phyloP scores from a whole-genome alignment of 2,329 filamentous ascomycete species.

The Elsinoe batatas region DNA sequence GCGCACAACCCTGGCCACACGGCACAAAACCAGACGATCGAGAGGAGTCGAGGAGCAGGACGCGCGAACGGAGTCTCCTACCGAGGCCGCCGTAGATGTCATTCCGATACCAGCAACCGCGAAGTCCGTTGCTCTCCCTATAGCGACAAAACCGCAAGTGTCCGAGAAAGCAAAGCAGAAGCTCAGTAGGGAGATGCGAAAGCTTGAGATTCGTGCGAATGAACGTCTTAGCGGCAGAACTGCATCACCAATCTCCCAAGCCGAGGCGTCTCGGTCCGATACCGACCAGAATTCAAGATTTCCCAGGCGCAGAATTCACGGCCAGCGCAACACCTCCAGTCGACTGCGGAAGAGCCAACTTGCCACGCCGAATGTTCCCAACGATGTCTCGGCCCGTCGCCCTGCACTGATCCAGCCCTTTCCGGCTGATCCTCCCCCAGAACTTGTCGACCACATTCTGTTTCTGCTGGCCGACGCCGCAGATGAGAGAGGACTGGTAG shows the following conservation, averaged over 20 bases:
- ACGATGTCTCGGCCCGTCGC: too few species aligned
- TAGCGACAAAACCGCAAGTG: background rate
- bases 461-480: constrained; percentile 8
- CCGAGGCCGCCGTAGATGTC: too few species aligned
- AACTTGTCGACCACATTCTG: constrained; percentile 1
- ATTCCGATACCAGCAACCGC: too few species aligned
- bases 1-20: background rate
- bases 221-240: background rate
- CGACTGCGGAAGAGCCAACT: background rate
- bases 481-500: background rate
- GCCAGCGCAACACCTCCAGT: background rate
- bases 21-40: too few species aligned
- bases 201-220: constrained; percentile 1
- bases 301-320: background rate
- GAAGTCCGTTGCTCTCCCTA: too few species aligned
- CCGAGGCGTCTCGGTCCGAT: background rate
- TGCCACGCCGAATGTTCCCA: too few species aligned
- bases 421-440: background rate
- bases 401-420: background rate
- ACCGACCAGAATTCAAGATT: background rate
- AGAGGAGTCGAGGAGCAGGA: background rate
- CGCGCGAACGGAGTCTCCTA: background rate
- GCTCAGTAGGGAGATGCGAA: constrained; percentile 1
- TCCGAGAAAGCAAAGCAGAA: background rate
- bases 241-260: background rate